These are phyloP conservation scores for Skeletonema costatum DNA, from an alignment of 108 stramenopile species.

Conservation along the genomic window DNA sequence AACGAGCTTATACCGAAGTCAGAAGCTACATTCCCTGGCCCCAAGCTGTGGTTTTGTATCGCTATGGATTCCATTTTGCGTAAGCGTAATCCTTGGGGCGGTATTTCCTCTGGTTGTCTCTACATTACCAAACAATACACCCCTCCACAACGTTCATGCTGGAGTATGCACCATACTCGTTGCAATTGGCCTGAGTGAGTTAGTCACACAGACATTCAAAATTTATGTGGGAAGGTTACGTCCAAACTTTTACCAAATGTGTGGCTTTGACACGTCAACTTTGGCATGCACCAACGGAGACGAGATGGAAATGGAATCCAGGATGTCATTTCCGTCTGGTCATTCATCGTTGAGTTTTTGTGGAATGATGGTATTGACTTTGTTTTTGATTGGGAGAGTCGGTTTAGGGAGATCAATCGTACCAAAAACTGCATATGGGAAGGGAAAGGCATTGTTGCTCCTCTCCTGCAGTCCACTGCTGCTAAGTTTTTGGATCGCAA, in stretches of 20 bases:
- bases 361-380: constrained; percentile 67
- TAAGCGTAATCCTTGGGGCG: constrained; percentile 16
- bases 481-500: constrained; percentile 43
- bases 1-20: constrained; percentile 40
- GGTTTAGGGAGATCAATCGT: constrained; percentile 26
- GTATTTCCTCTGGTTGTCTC: constrained; percentile 32
- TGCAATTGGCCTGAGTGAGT: constrained; percentile 69
- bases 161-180: constrained; percentile 53
- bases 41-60: constrained; percentile 40
- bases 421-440: constrained; percentile 11
- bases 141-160: constrained; percentile 41
- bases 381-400: constrained; percentile 62
- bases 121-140: constrained; percentile 1
- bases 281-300: constrained; percentile 54
- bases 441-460: constrained; percentile 13
- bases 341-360: constrained; percentile 71
- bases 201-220: constrained; percentile 68
- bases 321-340: constrained; percentile 79
- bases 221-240: constrained; percentile 69
- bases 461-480: constrained; percentile 28
- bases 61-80: constrained; percentile 26
- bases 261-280: constrained; percentile 60
- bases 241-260: constrained; percentile 84
- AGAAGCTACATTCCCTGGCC: constrained; percentile 36
- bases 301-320: constrained; percentile 61